These are phyloP conservation scores for Phellopilus nigrolimitatus DNA, from an alignment of 1,284 basidiomycete species.

Conservation along the genomic window DNA sequence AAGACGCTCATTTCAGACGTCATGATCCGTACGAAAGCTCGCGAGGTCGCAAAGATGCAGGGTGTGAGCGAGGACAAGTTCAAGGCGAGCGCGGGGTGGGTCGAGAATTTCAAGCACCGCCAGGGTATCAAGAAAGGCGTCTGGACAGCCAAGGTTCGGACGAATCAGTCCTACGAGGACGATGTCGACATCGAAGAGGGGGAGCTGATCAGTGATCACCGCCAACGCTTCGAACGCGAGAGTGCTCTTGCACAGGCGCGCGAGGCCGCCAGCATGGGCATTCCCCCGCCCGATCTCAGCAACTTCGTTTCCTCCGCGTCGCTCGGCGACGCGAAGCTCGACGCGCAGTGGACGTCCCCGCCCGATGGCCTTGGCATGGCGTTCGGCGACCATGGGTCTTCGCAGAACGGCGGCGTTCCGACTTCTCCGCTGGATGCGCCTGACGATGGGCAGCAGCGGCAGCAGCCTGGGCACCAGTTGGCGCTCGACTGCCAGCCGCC, in stretches of 20 bases:
- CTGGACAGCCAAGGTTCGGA: constrained; percentile 36
- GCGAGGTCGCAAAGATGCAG: constrained; percentile 56
- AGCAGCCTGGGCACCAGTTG: too few relatives aligned
- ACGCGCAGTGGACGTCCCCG: background rate
- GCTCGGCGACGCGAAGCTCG: background rate
- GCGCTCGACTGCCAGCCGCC: constrained; percentile 2
- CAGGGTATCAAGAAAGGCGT: constrained; percentile 65
- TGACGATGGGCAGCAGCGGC: background rate
- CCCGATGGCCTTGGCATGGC: background rate
- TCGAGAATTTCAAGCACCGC: constrained; percentile 87
- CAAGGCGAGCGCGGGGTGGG: constrained; percentile 87
- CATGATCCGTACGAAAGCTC: constrained; percentile 67
- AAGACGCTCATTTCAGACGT: constrained; percentile 63
- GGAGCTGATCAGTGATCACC: background rate
- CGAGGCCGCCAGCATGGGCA: background rate
- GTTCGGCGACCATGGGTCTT: background rate
- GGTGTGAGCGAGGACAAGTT: constrained; percentile 67
- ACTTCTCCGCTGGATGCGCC: background rate
- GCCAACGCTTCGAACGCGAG: background rate
- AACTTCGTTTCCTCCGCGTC: background rate
- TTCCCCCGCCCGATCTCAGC: background rate
- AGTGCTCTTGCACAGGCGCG: background rate
- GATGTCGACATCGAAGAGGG: constrained; percentile 3
- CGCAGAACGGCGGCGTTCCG: too few relatives aligned
- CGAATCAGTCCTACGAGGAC: background rate